Evolutionary conservation across 1,284 basidiomycete species (phyloP).

Genomic region (Marasmius sp.): DNA sequence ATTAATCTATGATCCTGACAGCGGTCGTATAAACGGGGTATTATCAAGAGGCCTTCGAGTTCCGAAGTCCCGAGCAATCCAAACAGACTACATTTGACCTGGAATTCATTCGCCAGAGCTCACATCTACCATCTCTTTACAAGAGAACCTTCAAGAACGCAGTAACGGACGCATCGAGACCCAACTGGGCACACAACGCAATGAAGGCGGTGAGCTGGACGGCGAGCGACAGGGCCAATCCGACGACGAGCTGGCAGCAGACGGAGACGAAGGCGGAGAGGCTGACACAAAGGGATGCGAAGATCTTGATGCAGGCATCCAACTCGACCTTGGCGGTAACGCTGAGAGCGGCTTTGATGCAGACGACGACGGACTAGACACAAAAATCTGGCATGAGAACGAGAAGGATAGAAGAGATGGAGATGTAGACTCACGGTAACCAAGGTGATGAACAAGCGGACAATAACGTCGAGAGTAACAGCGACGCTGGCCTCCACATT

Average conservation of each 20-base stretch:
- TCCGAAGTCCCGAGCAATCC: no score
- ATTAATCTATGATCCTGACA: no score
- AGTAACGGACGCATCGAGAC: background rate
- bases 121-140: background rate
- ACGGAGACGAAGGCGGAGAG: background rate
- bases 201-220: background rate
- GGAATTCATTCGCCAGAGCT: no score
- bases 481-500: background rate
- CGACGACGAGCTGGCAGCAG: background rate
- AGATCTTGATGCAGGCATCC: background rate
- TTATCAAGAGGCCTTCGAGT: no score
- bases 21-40: no score
- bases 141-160: background rate
- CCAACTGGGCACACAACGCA: background rate
- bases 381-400: background rate
- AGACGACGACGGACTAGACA: background rate
- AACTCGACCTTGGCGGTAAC: background rate
- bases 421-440: background rate
- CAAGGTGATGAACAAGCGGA: background rate
- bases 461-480: background rate
- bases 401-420: background rate
- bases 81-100: no score
- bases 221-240: background rate
- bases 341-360: background rate
- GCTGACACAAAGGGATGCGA: background rate